Conservation (phyloP, 140 eudicot genomes). For the Flaveria floridana region DNA sequence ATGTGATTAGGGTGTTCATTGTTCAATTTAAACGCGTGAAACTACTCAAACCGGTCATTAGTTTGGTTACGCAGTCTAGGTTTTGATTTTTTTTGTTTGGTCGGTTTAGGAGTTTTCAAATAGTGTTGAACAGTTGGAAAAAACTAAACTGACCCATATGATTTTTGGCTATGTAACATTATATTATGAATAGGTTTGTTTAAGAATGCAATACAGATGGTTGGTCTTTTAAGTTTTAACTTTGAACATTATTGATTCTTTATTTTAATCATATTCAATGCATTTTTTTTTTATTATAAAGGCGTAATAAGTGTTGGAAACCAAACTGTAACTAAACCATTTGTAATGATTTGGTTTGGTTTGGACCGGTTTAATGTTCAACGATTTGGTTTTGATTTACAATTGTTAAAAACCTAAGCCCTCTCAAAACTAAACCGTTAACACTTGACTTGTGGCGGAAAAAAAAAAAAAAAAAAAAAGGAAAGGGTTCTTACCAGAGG, state of each 20-base stretch:
- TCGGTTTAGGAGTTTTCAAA: not conserved
- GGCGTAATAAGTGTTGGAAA: too few relatives aligned
- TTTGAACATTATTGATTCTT: too few relatives aligned
- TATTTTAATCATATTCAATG: too few relatives aligned
- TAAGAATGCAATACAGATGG: not conserved
- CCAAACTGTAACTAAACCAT: too few relatives aligned
- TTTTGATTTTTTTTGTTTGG: too few relatives aligned
- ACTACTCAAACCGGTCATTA: not conserved
- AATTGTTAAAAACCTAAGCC: not conserved
- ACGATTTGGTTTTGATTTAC: not conserved
- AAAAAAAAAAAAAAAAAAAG: not conserved
- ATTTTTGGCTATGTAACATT: not conserved
- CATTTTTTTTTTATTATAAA: too few relatives aligned
- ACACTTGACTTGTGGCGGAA: not conserved
- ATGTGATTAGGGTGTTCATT: not conserved
- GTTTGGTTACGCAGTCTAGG: not conserved
- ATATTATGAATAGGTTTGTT: not conserved
- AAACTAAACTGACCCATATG: too few relatives aligned
- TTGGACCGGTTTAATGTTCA: not conserved
- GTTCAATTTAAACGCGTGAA: not conserved
- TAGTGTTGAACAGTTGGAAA: too few relatives aligned
- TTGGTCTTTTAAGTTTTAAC: not conserved
- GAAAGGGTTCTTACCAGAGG: slow-evolving; percentile 59
- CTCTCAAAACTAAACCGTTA: too few relatives aligned
- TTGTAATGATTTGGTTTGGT: not conserved